Evolutionary conservation across 257 asterid genomes (phyloP).

Genomic region (Solanum boliviense): DNA sequence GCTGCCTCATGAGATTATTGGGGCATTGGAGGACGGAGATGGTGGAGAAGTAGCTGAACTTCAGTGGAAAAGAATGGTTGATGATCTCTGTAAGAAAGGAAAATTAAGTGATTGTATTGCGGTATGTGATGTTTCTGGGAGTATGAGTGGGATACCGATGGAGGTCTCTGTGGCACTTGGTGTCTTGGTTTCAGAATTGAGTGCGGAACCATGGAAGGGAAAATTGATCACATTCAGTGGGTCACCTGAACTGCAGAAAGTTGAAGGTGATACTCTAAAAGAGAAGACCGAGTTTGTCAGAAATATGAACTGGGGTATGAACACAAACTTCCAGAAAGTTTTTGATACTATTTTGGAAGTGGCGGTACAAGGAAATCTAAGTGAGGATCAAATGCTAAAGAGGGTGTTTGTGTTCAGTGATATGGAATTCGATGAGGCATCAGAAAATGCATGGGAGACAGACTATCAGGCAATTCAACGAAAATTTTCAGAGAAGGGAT

Average conservation of each 20-base stretch:
- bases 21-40: slow-evolving; percentile 10
- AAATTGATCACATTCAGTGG: slow-evolving; percentile 39
- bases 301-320: slow-evolving; percentile 22
- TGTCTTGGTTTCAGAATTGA: slow-evolving; percentile 33
- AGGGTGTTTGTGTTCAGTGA: slow-evolving; percentile 8
- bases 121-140: slow-evolving; percentile 43
- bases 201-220: slow-evolving; percentile 59
- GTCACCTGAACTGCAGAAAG: slow-evolving; percentile 25
- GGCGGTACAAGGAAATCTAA: background rate
- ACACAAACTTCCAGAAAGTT: slow-evolving; percentile 7
- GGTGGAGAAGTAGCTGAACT: slow-evolving; percentile 34
- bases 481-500: slow-evolving; percentile 39
- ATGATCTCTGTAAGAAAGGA: slow-evolving; percentile 36
- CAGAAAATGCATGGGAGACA: background rate
- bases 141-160: slow-evolving; percentile 44
- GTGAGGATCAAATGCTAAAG: background rate
- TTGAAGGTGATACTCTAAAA: slow-evolving; percentile 23
- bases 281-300: slow-evolving; percentile 24
- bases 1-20: slow-evolving; percentile 50
- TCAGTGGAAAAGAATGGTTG: slow-evolving; percentile 53
- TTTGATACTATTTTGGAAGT: slow-evolving; percentile 5
- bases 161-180: slow-evolving; percentile 50
- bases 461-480: slow-evolving; percentile 35
- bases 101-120: slow-evolving; percentile 39
- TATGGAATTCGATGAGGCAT: slow-evolving; percentile 6